Base-by-base conservation (phyloP, 805 yeast genomes). In the Yamadazyma sp. region DNA sequence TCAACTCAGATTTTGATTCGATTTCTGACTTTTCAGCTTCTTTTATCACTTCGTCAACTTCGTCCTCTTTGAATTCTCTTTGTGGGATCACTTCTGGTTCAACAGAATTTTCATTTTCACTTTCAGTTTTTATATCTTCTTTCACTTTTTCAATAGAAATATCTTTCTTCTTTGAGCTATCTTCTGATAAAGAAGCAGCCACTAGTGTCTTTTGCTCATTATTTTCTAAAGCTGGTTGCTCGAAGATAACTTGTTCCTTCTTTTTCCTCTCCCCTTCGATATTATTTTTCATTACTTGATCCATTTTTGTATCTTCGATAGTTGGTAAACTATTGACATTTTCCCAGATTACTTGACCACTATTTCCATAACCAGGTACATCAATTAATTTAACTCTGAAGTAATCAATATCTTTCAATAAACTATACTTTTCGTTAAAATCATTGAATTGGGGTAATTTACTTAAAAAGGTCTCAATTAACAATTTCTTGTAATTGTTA, bases 311-410 rank as follows among this genome's bases (percentile, higher is more conserved):
- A 38, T 74, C 80, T 39, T 74, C 80, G 6, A 65, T 64, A 0
- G 78, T 73, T 1, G 72, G 62, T 26, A 76, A 53, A 3, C 72
- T 58, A 48, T 77, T 76, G 7, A 78, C 76, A 37, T 71, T 69
- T 43, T 77, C 82, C 79, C 81, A 76, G 19, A 79, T 65, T 1
- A 75, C 74, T 36, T 75, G 80, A 1, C 82, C 84, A 1, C 80
- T 70, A 39, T 75, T 75, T 0, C 79, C 79, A 40, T 77, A 76
- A 0, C 84, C 85, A 5, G 75, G 72, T 7, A 78, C 50, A 36
- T 75, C 78, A 33, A 73, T 69, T 19, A 81, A 57, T 39, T 78
- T 78, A n/a, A 72, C 82, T 40, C 78, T 55, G 53, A 82, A 80
- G 47, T 72, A 80, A 47, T 75, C 81, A 7, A 80, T 66, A 55